These are phyloP conservation scores for Leptodermis oblonga DNA, from an alignment of 257 asterid genomes.

Conservation along the genomic window DNA sequence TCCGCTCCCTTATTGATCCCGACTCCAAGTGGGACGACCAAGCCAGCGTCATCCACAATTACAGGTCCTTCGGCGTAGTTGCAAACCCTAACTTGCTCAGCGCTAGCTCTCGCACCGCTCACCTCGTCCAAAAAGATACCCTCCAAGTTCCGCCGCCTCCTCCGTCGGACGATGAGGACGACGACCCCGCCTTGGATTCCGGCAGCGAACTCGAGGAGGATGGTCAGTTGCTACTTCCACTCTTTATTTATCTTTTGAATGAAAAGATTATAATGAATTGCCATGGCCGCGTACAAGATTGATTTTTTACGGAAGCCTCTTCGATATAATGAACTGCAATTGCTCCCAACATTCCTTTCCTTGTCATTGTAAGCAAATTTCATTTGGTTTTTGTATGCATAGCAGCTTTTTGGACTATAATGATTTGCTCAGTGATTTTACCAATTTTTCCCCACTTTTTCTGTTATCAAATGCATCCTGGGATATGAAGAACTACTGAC, in stretches of 20 bases:
- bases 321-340: too few relatives aligned
- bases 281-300: too few relatives aligned
- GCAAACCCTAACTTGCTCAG: conserved; percentile 89
- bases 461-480: not conserved
- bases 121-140: conserved; percentile 58
- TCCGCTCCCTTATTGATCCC: conserved; percentile 59
- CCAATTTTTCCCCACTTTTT: not conserved
- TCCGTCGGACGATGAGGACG: conserved; percentile 4
- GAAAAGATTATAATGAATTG: not conserved
- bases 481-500: not conserved
- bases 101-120: conserved; percentile 74
- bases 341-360: not conserved
- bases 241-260: not conserved
- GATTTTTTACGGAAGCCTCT: too few relatives aligned
- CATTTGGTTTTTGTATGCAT: not conserved
- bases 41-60: conserved; percentile 78
- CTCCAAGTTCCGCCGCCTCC: conserved; percentile 64
- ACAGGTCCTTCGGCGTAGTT: conserved; percentile 89
- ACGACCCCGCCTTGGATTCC: conserved; percentile 41
- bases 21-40: conserved; percentile 73
- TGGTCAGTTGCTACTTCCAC: conserved; percentile 37
- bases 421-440: not conserved
- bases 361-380: not conserved
- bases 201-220: conserved; percentile 97
- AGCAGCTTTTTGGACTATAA: too few relatives aligned